Conservation (phyloP, 2,329 filamentous ascomycete genomes). For the Alternaria angustiovoidea region DNA sequence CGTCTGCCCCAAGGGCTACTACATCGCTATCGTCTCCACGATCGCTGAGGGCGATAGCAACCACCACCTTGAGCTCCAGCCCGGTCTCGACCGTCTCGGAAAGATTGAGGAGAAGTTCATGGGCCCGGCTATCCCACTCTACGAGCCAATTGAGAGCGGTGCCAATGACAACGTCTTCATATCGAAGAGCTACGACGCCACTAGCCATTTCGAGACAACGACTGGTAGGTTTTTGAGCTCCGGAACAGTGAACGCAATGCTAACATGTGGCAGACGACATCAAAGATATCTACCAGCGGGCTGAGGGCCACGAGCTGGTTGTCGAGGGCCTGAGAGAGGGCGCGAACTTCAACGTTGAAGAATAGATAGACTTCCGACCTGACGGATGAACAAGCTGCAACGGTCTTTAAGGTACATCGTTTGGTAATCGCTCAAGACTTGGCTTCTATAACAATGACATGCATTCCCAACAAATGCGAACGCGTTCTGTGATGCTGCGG, state of each 20-base stretch:
- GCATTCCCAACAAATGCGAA: slow-evolving; percentile 9
- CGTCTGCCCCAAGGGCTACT: slow-evolving; percentile 98
- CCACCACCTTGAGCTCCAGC: slow-evolving; percentile 93
- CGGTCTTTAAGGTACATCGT: slow-evolving; percentile 20
- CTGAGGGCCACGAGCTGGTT: slow-evolving; percentile 82
- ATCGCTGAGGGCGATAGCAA: slow-evolving; percentile 92
- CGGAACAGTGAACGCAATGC: not conserved
- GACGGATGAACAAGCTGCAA: slow-evolving; percentile 16
- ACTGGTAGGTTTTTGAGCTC: slow-evolving; percentile 59
- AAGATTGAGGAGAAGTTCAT: slow-evolving; percentile 97
- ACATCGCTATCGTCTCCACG: slow-evolving; percentile 97
- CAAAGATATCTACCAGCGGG: slow-evolving; percentile 87
- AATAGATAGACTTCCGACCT: slow-evolving; percentile 28
- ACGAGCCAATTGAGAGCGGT: slow-evolving; percentile 86
- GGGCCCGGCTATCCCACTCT: slow-evolving; percentile 90
- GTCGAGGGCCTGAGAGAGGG: slow-evolving; percentile 88
- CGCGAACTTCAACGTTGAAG: slow-evolving; percentile 72
- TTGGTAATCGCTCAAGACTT: slow-evolving; percentile 8
- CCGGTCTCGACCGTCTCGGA: slow-evolving; percentile 90
- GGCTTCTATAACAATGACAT: slow-evolving; percentile 18
- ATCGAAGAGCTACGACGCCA: slow-evolving; percentile 98
- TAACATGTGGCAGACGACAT: slow-evolving; percentile 77
- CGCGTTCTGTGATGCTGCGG: slow-evolving; percentile 10
- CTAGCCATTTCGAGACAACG: slow-evolving; percentile 95
- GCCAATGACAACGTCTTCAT: slow-evolving; percentile 92